Evolutionary conservation across 1,139 yeast genomes (phyloP).

Genomic region (Taiozyma sp.): DNA sequence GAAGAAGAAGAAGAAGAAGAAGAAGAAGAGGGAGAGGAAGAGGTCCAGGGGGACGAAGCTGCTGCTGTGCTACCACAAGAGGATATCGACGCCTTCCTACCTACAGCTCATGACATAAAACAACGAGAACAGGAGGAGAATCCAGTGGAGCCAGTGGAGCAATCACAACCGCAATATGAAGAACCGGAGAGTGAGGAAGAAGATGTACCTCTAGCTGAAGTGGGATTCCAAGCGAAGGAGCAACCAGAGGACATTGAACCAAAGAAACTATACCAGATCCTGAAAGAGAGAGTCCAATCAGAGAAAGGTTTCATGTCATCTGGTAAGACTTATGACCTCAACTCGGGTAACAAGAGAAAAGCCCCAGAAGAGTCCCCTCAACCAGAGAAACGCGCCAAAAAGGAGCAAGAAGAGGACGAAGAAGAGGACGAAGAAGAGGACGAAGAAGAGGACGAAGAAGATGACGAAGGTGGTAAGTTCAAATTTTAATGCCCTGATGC

Average conservation of each 20-base stretch:
- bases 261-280: constrained; percentile 36
- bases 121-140: constrained; percentile 6
- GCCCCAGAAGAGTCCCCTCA: neutral
- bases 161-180: constrained; percentile 2
- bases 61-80: constrained; percentile 23
- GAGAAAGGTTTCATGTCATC: constrained; percentile 27
- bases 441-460: constrained; percentile 5
- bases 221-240: constrained; percentile 11
- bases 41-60: constrained; percentile 11
- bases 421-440: constrained; percentile 18
- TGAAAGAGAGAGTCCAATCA: constrained; percentile 29
- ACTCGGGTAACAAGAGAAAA: constrained; percentile 5
- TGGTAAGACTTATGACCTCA: constrained; percentile 25
- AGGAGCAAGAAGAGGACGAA: constrained; percentile 1
- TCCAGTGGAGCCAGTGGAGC: neutral
- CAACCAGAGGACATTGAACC: constrained; percentile 17
- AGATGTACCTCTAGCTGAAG: constrained; percentile 21
- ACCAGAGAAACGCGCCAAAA: neutral
- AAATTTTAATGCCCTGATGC: constrained; percentile 20
- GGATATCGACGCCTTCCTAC: constrained; percentile 25
- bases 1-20: constrained; percentile 9
- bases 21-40: constrained; percentile 12
- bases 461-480: constrained; percentile 23
- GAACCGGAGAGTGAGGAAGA: constrained; percentile 11
- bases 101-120: constrained; percentile 19